A percentile compares a stretch with the other conserved stretches of the same genome.
Conservation (phyloP, 345 rosid genomes). For the Pseudoturritis turrita region DNA sequence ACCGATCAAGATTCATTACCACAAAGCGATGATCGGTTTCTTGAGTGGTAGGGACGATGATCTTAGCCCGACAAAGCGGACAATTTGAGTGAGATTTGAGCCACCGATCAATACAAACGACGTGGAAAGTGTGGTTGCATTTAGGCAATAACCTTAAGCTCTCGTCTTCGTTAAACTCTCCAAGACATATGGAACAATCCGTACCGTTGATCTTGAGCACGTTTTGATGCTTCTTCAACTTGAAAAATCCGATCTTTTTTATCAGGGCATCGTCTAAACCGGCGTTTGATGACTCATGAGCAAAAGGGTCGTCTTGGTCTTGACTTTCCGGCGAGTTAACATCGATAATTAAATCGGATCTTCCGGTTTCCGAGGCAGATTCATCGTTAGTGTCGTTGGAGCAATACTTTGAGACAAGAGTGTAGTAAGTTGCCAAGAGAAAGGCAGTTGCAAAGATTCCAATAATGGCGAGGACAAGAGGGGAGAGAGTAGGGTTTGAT, state of each 20-base stretch:
- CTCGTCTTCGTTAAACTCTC: slow-evolving; percentile 75
- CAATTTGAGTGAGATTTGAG: slow-evolving; percentile 82
- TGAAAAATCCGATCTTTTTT: slow-evolving; percentile 57
- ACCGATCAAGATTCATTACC: slow-evolving; percentile 27
- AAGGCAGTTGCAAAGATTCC: slow-evolving; percentile 73
- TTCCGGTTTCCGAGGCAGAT: slow-evolving; percentile 29
- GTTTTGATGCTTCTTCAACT: slow-evolving; percentile 44
- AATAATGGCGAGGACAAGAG: slow-evolving; percentile 74
- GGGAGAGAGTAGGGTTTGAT: slow-evolving; percentile 62
- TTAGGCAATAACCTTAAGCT: slow-evolving; percentile 77
- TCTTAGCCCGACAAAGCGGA: slow-evolving; percentile 79
- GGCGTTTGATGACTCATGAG: slow-evolving; percentile 57
- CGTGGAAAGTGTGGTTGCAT: slow-evolving; percentile 81
- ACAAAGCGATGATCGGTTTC: slow-evolving; percentile 24
- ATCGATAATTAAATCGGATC: slow-evolving; percentile 25
- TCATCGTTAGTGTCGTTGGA: slow-evolving; percentile 18
- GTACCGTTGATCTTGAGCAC: slow-evolving; percentile 48
- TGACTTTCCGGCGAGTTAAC: slow-evolving; percentile 38
- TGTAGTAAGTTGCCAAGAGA: slow-evolving; percentile 73
- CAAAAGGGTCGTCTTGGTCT: slow-evolving; percentile 34
- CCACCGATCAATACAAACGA: slow-evolving; percentile 87
- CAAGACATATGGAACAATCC: slow-evolving; percentile 88
- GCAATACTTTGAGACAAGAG: slow-evolving; percentile 70
- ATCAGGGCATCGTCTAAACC: slow-evolving; percentile 82
- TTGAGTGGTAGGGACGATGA: slow-evolving; percentile 36